Conservation (phyloP, 208 protist genomes). For the Leishmania tropica region DNA sequence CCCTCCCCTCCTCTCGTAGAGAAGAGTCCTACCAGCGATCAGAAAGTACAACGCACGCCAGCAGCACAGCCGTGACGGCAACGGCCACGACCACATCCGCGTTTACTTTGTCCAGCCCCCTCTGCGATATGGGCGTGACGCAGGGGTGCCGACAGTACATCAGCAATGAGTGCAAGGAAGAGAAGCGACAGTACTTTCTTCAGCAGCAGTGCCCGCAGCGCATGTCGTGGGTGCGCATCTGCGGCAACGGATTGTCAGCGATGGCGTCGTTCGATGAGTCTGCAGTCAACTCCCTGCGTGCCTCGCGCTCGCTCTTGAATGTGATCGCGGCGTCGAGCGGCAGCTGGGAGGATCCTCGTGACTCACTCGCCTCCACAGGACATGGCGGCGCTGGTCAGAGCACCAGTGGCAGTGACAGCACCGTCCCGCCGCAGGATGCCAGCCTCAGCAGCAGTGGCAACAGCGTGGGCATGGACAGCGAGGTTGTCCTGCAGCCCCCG, state of each 20-base stretch:
- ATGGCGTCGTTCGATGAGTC: constrained; percentile 19
- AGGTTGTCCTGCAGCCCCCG: constrained; percentile 12
- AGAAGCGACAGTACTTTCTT: constrained; percentile 22
- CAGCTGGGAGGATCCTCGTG: not conserved
- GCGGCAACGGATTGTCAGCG: constrained; percentile 3
- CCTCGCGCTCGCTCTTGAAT: constrained; percentile 3
- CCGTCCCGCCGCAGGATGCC: not conserved
- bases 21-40: not conserved
- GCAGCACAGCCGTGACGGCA: not conserved
- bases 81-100: not conserved
- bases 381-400: not conserved
- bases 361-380: not conserved
- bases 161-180: constrained; percentile 18
- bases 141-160: constrained; percentile 28
- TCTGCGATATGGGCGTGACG: constrained; percentile 15
- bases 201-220: constrained; percentile 22
- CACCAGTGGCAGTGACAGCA: not conserved
- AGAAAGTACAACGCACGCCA: not conserved
- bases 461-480: not conserved
- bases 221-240: constrained; percentile 20
- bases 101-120: no score
- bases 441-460: not conserved
- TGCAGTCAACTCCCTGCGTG: constrained; percentile 16
- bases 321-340: constrained; percentile 3
- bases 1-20: not conserved